A percentile compares a stretch with the other conserved stretches of the same genome.
These are phyloP conservation scores for Penicillium taxi DNA, from an alignment of 495 filamentous ascomycete genomes.

Conservation along the genomic window DNA sequence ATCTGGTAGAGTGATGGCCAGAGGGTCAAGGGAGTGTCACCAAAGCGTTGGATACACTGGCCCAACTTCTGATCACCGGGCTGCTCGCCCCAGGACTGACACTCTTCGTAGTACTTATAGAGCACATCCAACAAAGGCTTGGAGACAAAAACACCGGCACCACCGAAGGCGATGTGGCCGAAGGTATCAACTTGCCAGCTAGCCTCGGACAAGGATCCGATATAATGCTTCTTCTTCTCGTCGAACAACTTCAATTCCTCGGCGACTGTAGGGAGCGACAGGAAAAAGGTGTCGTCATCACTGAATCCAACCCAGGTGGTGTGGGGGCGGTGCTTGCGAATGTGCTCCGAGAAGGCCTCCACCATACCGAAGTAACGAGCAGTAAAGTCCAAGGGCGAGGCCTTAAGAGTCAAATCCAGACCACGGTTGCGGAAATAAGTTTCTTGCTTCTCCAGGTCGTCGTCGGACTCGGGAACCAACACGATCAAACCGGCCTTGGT, in stretches of 20 bases:
- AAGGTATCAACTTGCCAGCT: constrained; percentile 50
- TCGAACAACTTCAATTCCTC: constrained; percentile 49
- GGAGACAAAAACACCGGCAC: constrained; percentile 60
- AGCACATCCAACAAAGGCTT: constrained; percentile 50
- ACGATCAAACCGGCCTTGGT: constrained; percentile 44
- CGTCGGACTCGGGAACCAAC: constrained; percentile 40
- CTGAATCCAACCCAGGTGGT: constrained; percentile 58
- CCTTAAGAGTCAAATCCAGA: constrained; percentile 49
- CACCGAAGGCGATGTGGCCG: constrained; percentile 61
- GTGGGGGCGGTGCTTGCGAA: constrained; percentile 40
- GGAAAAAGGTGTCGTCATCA: constrained; percentile 70
- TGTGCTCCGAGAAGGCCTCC: constrained; percentile 44
- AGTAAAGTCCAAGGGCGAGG: constrained; percentile 47
- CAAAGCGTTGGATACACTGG: constrained; percentile 53
- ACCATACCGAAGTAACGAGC: constrained; percentile 59
- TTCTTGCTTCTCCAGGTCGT: constrained; percentile 38
- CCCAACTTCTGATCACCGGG: constrained; percentile 55
- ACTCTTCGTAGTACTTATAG: constrained; percentile 45
- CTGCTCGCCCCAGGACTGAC: constrained; percentile 43
- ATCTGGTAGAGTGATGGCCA: constrained; percentile 56
- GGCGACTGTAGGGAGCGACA: constrained; percentile 47
- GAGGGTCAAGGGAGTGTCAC: constrained; percentile 47
- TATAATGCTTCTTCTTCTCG: constrained; percentile 44
- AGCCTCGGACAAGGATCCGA: constrained; percentile 59
- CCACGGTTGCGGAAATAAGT: constrained; percentile 41